Conservation (phyloP, 305 asterid species). For the Fraxinus floribunda region DNA sequence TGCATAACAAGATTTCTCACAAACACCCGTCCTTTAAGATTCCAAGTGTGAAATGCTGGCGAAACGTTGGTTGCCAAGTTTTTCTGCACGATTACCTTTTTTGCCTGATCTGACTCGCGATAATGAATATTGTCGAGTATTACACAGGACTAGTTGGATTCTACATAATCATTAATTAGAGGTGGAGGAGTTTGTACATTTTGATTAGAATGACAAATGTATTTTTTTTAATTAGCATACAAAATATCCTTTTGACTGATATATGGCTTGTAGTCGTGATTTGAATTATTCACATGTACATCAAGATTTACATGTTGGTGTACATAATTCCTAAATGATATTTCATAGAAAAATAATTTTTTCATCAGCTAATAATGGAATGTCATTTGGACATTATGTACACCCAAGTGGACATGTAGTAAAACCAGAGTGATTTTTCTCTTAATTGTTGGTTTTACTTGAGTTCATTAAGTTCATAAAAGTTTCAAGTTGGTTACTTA, state of each 20-base stretch:
- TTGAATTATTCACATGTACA: too few relatives aligned
- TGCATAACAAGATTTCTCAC: conserved; percentile 29
- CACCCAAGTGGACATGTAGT: too few relatives aligned
- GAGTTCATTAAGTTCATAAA: neutral
- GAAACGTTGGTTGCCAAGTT: neutral
- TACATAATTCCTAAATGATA: too few relatives aligned
- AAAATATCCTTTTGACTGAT: neutral
- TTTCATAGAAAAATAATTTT: too few relatives aligned
- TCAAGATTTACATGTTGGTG: too few relatives aligned
- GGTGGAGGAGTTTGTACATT: neutral
- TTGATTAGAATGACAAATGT: neutral
- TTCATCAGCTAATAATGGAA: too few relatives aligned
- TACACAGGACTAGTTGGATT: neutral
- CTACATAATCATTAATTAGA: neutral
- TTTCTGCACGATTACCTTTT: neutral
- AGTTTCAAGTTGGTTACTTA: neutral
- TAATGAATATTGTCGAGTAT: neutral
- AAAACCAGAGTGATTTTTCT: neutral
- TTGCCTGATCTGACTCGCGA: neutral
- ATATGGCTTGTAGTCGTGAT: neutral
- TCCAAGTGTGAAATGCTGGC: neutral
- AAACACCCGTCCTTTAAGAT: neutral
- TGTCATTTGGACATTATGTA: too few relatives aligned
- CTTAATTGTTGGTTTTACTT: neutral
- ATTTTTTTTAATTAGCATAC: neutral